Evolutionary conservation across 345 rosid genomes (phyloP).

Genomic region (Passiflora organensis): DNA sequence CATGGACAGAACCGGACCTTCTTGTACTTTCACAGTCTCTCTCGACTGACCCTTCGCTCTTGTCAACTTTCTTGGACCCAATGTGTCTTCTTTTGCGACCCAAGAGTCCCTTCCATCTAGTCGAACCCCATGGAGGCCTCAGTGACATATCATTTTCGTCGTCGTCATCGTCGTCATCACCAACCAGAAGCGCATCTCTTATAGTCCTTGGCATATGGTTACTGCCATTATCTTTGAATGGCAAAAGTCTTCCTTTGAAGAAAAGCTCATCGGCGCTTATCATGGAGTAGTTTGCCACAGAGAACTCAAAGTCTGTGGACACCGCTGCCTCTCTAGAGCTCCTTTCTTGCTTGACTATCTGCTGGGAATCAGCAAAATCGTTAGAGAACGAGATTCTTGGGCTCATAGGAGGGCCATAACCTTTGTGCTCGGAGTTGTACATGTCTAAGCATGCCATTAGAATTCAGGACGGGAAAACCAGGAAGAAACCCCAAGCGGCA

Average conservation of each 20-base stretch:
- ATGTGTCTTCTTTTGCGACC: constrained; percentile 71
- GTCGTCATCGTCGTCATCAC: constrained; percentile 40
- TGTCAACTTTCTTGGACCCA: constrained; percentile 64
- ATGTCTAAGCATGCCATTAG: constrained; percentile 76
- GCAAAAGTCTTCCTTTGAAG: constrained; percentile 80
- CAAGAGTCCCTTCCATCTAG: constrained; percentile 78
- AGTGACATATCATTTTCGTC: constrained; percentile 26
- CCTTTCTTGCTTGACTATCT: constrained; percentile 41
- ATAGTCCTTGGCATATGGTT: constrained; percentile 66
- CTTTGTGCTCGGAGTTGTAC: constrained; percentile 62
- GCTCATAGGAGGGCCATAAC: constrained; percentile 49
- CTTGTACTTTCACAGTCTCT: constrained; percentile 21
- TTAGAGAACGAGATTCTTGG: constrained; percentile 92
- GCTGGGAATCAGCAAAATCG: constrained; percentile 65
- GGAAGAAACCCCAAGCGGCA: constrained; percentile 3
- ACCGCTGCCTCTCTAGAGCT: constrained; percentile 32
- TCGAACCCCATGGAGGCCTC: constrained; percentile 55
- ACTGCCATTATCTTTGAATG: constrained; percentile 47
- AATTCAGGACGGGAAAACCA: constrained; percentile 3
- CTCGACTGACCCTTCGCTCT: constrained; percentile 31
- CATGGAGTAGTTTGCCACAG: constrained; percentile 70
- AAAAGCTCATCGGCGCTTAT: constrained; percentile 97
- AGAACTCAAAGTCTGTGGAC: constrained; percentile 84
- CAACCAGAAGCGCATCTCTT: constrained; percentile 78
- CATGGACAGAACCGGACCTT: constrained; percentile 30